Conservation (phyloP, 768 basidiomycete genomes). For the Hericium coralloides region DNA sequence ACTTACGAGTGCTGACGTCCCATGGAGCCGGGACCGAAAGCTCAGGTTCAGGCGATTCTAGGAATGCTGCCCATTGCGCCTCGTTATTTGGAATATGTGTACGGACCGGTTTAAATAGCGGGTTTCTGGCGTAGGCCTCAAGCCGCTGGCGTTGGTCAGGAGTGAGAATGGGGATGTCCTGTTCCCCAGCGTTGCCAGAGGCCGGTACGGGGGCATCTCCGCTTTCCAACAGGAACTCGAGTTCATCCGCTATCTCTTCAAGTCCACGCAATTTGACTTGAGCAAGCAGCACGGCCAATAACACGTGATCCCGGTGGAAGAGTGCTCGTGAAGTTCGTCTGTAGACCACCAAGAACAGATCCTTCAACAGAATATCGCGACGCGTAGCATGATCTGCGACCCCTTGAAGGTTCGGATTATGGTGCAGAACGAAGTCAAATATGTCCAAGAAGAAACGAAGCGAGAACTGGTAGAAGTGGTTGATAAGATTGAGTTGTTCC, state of each 20-base stretch:
- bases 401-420: slow-evolving; percentile 82
- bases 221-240: slow-evolving; percentile 89
- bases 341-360: slow-evolving; percentile 85
- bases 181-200: slow-evolving; percentile 24
- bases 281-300: slow-evolving; percentile 83
- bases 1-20: slow-evolving; percentile 71
- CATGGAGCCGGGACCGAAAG: slow-evolving; percentile 65
- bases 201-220: slow-evolving; percentile 53
- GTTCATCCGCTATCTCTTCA: slow-evolving; percentile 74
- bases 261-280: slow-evolving; percentile 79
- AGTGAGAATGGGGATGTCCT: slow-evolving; percentile 40
- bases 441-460: slow-evolving; percentile 97
- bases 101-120: slow-evolving; percentile 71
- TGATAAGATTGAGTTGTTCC: slow-evolving; percentile 87
- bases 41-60: slow-evolving; percentile 62
- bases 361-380: slow-evolving; percentile 72
- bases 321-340: slow-evolving; percentile 85
- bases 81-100: slow-evolving; percentile 51
- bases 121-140: slow-evolving; percentile 59
- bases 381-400: slow-evolving; percentile 67
- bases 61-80: slow-evolving; percentile 63
- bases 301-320: slow-evolving; percentile 82
- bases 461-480: slow-evolving; percentile 99
- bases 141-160: slow-evolving; percentile 64
- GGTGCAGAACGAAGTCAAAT: slow-evolving; percentile 89